Evolutionary conservation across 192 early-diverging fungal genomes (phyloP).

Genomic region (Funneliformis mosseae): DNA sequence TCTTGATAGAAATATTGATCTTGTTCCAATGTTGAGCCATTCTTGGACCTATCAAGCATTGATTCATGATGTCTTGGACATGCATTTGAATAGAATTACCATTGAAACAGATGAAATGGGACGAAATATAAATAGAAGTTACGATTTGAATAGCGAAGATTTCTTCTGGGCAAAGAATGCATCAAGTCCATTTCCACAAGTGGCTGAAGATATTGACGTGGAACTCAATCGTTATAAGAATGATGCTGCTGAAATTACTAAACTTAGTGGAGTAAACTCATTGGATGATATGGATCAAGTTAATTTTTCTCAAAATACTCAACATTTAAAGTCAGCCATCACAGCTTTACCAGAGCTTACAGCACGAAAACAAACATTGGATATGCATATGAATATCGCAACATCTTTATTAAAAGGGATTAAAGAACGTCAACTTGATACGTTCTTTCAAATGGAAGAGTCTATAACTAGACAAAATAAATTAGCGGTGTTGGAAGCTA

Average conservation of each 20-base stretch:
- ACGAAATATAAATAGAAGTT: slow-evolving; percentile 65
- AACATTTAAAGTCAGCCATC: slow-evolving; percentile 88
- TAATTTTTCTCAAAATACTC: slow-evolving; percentile 83
- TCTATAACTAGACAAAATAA: slow-evolving; percentile 80
- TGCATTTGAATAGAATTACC: slow-evolving; percentile 87
- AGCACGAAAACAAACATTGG: slow-evolving; percentile 87
- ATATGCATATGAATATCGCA: slow-evolving; percentile 99
- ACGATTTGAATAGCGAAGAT: slow-evolving; percentile 88
- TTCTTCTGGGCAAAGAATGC: slow-evolving; percentile 95
- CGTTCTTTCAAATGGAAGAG: slow-evolving; percentile 94
- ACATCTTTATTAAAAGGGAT: slow-evolving; percentile 86
- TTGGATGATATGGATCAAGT: slow-evolving; percentile 78
- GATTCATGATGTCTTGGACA: slow-evolving; percentile 92
- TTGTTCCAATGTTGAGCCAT: slow-evolving; percentile 89
- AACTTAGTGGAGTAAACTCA: slow-evolving; percentile 78
- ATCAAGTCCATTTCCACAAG: slow-evolving; percentile 92
- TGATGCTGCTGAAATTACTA: slow-evolving; percentile 91
- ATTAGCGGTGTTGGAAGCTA: slow-evolving; percentile 73
- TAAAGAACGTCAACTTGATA: slow-evolving; percentile 91
- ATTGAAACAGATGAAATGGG: slow-evolving; percentile 70
- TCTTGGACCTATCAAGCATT: slow-evolving; percentile 98
- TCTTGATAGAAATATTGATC: slow-evolving; percentile 90
- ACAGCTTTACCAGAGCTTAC: slow-evolving; percentile 93
- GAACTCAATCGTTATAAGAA: slow-evolving; percentile 93
- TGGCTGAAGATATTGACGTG: slow-evolving; percentile 93